A percentile compares a stretch with the other conserved stretches of the same genome.
Conservation (phyloP, 1,139 yeast species). For the Saccharomyces uvarum region DNA sequence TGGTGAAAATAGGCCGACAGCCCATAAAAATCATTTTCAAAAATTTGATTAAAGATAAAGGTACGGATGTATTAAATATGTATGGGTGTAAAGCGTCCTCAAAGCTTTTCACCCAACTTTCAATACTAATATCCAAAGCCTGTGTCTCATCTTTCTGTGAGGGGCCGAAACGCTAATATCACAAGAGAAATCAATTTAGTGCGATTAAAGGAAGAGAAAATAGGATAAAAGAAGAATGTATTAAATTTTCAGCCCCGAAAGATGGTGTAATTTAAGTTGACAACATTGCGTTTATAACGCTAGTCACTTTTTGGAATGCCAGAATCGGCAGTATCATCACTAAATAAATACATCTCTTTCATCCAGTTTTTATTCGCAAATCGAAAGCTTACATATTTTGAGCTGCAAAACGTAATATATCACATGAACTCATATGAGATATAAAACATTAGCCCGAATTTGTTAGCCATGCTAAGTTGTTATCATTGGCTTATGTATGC, state of each 20-base stretch:
- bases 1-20: too few species aligned
- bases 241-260: constrained; percentile 33
- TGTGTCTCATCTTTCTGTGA: too few species aligned
- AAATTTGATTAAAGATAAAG: not conserved
- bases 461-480: not conserved
- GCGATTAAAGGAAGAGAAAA: not conserved
- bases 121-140: too few species aligned
- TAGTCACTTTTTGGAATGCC: constrained; percentile 32
- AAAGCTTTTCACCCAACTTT: too few species aligned
- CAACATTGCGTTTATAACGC: constrained; percentile 30
- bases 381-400: not conserved
- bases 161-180: not conserved
- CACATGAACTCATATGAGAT: constrained; percentile 7
- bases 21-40: too few species aligned
- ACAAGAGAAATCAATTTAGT: not conserved
- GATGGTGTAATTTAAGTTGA: constrained; percentile 34
- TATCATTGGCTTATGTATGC: too few species aligned
- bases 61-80: not conserved
- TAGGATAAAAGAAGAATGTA: not conserved
- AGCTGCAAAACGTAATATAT: not conserved
- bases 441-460: not conserved
- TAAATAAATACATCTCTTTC: constrained; percentile 7
- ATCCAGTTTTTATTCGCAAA: not conserved
- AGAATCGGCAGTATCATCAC: constrained; percentile 32
- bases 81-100: not conserved